Evolutionary conservation across 768 basidiomycete genomes (phyloP).

Genomic region (Xerocomellus dryophilus): DNA sequence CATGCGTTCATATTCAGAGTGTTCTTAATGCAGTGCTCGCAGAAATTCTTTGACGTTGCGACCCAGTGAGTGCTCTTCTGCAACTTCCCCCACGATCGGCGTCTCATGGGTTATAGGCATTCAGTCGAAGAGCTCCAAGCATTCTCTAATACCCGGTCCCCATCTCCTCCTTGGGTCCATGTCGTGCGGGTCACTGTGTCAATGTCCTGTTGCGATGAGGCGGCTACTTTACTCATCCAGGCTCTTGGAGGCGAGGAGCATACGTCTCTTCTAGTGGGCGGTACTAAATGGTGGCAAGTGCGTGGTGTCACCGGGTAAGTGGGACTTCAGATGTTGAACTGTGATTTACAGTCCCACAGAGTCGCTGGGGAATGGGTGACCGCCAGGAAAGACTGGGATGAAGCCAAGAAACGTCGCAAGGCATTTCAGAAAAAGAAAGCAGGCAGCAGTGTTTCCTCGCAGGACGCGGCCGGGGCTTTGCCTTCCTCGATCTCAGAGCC

Average conservation of each 20-base stretch:
- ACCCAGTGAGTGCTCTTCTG: constrained; percentile 48
- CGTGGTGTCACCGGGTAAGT: constrained; percentile 75
- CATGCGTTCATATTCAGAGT: background rate
- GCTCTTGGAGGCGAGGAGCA: constrained; percentile 83
- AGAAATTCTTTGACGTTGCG: constrained; percentile 76
- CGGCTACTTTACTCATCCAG: constrained; percentile 67
- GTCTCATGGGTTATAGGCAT: constrained; percentile 46
- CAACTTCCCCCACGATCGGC: background rate
- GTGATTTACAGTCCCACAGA: constrained; percentile 37
- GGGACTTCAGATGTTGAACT: constrained; percentile 6
- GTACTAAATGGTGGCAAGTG: constrained; percentile 98
- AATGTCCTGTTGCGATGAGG: constrained; percentile 69
- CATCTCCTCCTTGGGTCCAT: constrained; percentile 81
- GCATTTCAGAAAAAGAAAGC: constrained; percentile 38
- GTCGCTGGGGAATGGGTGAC: constrained; percentile 88
- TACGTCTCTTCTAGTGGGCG: constrained; percentile 71
- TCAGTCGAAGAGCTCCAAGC: constrained; percentile 79
- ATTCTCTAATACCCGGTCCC: constrained; percentile 79
- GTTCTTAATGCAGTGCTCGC: background rate
- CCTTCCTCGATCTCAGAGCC: constrained; percentile 27
- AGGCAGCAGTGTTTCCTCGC: constrained; percentile 3
- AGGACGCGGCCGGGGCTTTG: constrained; percentile 12
- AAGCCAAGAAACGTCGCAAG: constrained; percentile 58
- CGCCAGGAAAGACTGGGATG: constrained; percentile 78
- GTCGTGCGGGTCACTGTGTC: constrained; percentile 71